phyloP scores from a whole-genome alignment of 116 monocot species.

The Zostera marina region DNA sequence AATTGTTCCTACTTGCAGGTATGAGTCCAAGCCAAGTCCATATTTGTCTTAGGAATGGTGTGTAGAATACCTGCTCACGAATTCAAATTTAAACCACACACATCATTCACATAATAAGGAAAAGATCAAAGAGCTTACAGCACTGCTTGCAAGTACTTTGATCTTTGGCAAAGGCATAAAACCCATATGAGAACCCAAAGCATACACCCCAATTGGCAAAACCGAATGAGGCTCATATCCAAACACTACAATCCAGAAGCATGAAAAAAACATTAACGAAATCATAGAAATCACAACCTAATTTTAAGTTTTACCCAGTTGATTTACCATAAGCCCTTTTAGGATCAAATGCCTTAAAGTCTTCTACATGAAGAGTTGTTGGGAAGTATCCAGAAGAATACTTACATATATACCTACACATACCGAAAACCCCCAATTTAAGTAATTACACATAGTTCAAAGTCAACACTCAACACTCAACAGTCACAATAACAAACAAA shows the following conservation, averaged over 20 bases:
- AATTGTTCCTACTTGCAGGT: conserved; percentile 65
- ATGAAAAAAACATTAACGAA: neutral
- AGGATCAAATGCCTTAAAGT: conserved; percentile 58
- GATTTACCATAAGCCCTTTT: conserved; percentile 60
- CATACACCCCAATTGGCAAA: conserved; percentile 56
- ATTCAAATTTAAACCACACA: neutral
- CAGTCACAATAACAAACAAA: neutral
- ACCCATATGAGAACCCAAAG: conserved; percentile 47
- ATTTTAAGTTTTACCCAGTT: neutral
- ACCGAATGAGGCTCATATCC: conserved; percentile 97
- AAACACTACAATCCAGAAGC: conserved; percentile 42
- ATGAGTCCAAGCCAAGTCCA: conserved; percentile 94
- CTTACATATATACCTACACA: conserved; percentile 36
- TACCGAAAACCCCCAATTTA: neutral
- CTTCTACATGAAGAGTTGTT: conserved; percentile 69
- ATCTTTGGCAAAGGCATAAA: conserved; percentile 84
- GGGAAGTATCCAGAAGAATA: conserved; percentile 62
- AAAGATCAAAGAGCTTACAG: conserved; percentile 34
- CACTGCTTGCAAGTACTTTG: conserved; percentile 89
- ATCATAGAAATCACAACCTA: neutral
- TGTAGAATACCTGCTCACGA: conserved; percentile 68
- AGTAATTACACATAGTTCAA: no score
- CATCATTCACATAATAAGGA: neutral
- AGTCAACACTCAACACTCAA: no score
- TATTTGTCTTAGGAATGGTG: conserved; percentile 78